Base-by-base conservation (phyloP, 176 grass and related monocot genomes). In the Eremochloa ophiuroides region DNA sequence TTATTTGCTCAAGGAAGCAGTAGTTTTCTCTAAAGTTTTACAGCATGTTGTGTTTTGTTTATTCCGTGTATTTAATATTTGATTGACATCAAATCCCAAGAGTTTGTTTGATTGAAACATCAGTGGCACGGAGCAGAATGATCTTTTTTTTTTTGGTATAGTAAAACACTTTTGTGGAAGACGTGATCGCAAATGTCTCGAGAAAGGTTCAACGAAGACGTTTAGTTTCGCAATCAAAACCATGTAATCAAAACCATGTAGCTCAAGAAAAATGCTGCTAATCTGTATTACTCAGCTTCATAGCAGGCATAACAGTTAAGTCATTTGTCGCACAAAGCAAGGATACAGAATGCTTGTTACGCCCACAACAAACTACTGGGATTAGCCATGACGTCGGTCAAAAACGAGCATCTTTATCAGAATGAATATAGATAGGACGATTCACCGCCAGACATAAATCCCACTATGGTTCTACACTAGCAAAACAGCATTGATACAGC, bases 401-500 rank as follows among this genome's bases (percentile, higher is more conserved):
- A 69, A 74, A 75, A 61, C 1, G 1, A 16, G 18, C 1, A 38
- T 76, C 83, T 4, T 4, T 38, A 3, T 48, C 59, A 34, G 40
- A n/a, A 51, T 10, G 3, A 66, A 61, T 48, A 78, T 51, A 71
- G 29, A 71, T 34, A 0, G 4, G 9, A 34, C 31, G 31, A 63
- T 61, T 47, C n/a, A 9, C 2, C 30, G 23, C n/a, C n/a, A 17
- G 43, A 73, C 58, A 76, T n/a, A 5, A 68, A 82, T 51, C 3
- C 25, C 34, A 63, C 12, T 26, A 66, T 3, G 25, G 47, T 13
- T 72, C 87, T 79, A 97, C 61, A 97, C 94, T 35, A 94, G 89
- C 22, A 97, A 80, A 71, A 97, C 89, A 71, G 87, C 94, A 86
- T 97, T 97, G 79, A 97, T 94, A 25, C 91, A 97, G 10, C 94